phyloP scores from a whole-genome alignment of 1,284 basidiomycete genomes.

The Bondarzewia mesenterica region DNA sequence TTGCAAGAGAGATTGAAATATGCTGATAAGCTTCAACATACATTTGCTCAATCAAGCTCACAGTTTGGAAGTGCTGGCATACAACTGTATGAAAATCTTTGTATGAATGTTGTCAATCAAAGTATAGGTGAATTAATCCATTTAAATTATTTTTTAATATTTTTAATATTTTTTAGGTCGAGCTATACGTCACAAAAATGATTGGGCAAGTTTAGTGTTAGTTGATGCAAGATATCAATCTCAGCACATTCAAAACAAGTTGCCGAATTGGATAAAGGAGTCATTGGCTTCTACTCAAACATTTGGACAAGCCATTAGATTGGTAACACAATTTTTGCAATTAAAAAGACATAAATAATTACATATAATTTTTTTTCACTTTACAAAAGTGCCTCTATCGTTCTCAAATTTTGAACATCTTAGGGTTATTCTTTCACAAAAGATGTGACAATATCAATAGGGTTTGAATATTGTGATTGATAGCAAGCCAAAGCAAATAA shows the following conservation, averaged over 20 bases:
- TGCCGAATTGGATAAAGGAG: constrained; percentile 84
- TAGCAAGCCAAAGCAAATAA: no score
- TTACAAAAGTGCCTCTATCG: no score
- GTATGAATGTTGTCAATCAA: constrained; percentile 96
- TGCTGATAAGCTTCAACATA: constrained; percentile 49
- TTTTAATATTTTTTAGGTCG: constrained; percentile 47
- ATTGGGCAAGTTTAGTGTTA: constrained; percentile 84
- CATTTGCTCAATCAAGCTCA: constrained; percentile 17
- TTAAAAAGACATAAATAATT: no score
- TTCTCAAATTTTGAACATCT: no score
- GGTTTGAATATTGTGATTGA: no score
- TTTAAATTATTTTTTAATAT: constrained; percentile 1
- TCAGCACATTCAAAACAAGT: constrained; percentile 59
- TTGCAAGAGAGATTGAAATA: constrained; percentile 89
- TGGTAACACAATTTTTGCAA: constrained; percentile 50
- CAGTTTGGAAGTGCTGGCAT: constrained; percentile 61
- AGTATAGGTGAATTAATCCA: constrained; percentile 69
- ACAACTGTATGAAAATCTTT: constrained; percentile 88
- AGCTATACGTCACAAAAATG: constrained; percentile 80
- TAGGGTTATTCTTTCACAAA: no score
- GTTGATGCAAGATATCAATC: constrained; percentile 76
- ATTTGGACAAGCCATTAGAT: constrained; percentile 71
- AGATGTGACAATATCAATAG: no score
- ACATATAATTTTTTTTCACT: no score
- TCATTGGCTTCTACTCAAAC: constrained; percentile 53